phyloP scores from a whole-genome alignment of 2,329 filamentous ascomycete genomes.

The Aspergillus ibericus region DNA sequence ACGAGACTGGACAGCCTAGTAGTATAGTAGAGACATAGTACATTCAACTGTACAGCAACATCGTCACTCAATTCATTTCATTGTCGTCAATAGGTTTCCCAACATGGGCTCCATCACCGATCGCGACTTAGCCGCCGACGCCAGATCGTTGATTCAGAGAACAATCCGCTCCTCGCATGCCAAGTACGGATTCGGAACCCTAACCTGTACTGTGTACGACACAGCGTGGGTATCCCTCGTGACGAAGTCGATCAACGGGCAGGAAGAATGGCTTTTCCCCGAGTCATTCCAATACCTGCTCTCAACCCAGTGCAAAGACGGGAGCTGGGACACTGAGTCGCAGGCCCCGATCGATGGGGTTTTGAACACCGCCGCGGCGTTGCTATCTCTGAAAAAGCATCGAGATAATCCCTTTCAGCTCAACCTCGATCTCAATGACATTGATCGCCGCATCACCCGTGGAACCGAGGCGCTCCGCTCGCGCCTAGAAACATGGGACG shows the following conservation, averaged over 20 bases:
- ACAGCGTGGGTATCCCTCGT: slow-evolving; percentile 10
- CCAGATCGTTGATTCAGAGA: too few species aligned
- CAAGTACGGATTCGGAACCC: too few species aligned
- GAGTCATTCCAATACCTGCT: slow-evolving; percentile 33
- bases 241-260: background rate
- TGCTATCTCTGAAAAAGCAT: slow-evolving; percentile 30
- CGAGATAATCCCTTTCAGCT: background rate
- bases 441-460: background rate
- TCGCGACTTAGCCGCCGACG: too few species aligned
- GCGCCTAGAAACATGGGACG: slow-evolving; percentile 29
- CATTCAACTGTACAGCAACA: too few species aligned
- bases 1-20: too few species aligned
- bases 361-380: slow-evolving; percentile 34
- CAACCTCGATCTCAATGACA: background rate
- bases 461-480: background rate
- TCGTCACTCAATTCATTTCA: too few species aligned
- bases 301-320: slow-evolving; percentile 23
- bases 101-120: too few species aligned
- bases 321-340: slow-evolving; percentile 27
- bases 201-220: background rate
- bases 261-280: slow-evolving; percentile 31
- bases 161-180: too few species aligned
- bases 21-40: too few species aligned
- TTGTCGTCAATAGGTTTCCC: too few species aligned
- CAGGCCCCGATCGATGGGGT: slow-evolving; percentile 35